Evolutionary conservation across 2,329 filamentous ascomycete species (phyloP), one percentile per base, ranked within the genome.

Genomic region (Fusarium compactum): DNA sequence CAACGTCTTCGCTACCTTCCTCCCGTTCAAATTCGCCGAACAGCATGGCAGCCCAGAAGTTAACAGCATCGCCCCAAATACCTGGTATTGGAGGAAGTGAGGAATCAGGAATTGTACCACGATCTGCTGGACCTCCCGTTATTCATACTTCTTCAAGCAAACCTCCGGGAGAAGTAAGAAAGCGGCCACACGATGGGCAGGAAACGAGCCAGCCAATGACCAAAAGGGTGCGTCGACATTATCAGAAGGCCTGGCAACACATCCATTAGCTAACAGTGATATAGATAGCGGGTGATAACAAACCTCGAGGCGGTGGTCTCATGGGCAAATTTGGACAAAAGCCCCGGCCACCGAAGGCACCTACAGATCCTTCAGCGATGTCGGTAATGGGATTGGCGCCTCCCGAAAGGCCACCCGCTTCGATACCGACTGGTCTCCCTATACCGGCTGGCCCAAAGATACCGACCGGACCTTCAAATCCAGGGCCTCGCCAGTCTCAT

Each of bases 351-450:
- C 63, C 72, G 6, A 76, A 77, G 58, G 71, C 74, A n/a, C 79
- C 80, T n/a, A 78, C 77, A 29, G 85, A 87, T 57, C 85, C 85
- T 4, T 85, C 85, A 3, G 85, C 85, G 20, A 85, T 87, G 84
- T 82, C 84, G 59, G 82, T 85, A 22, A 78, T 87, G 47, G 85
- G 85, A 9, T 76, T 87, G 67, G 79, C 76, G 14, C 84, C 85
- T 24, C 84, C 84, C 9, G 80, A 82, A 63, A 78, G 83, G 40
- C 81, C 82, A 46, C 80, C 80, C 5, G 74, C 80, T 29, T 70
- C 68, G n/a, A 46, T 53, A 18, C 61, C 75, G 14, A 65, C 68
- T 18, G 38, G 63, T 8, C 68, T 58, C 24, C 51, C 65, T 22
- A 62, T 65, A 32, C 44, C 68, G 32, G 69, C 64, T 20, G 56